Evolutionary conservation across 768 basidiomycete genomes (phyloP).

Genomic region (Austroboletus festivus): DNA sequence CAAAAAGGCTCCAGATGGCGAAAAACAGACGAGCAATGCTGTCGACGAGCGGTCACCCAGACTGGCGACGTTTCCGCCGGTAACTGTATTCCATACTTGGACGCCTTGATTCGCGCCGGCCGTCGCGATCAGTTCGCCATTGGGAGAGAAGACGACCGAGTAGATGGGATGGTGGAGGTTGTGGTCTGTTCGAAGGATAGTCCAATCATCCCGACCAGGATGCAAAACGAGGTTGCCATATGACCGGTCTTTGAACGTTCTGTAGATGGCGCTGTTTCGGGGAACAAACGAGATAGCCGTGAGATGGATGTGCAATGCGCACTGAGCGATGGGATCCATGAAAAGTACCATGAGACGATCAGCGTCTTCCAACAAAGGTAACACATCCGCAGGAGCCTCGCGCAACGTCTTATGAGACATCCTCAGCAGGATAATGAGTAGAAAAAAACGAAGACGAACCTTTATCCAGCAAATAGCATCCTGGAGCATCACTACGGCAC

Average conservation of each 20-base stretch:
- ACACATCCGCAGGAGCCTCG: no score
- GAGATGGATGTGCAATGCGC: slow-evolving; percentile 14
- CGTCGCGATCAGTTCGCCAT: slow-evolving; percentile 8
- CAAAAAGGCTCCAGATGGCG: slow-evolving; percentile 8
- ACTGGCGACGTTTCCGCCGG: slow-evolving; percentile 11
- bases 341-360: slow-evolving; percentile 14
- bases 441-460: no score
- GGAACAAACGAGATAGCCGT: slow-evolving; percentile 9
- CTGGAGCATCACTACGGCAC: slow-evolving; percentile 3
- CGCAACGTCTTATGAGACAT: slow-evolving; percentile 4
- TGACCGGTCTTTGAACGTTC: no score
- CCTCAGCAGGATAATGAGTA: background rate
- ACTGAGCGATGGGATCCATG: slow-evolving; percentile 8
- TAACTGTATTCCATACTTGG: slow-evolving; percentile 15
- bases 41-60: slow-evolving; percentile 7
- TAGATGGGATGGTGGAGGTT: no score
- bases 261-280: no score
- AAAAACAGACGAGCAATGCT: slow-evolving; percentile 11
- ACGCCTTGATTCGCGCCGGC: slow-evolving; percentile 9
- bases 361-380: slow-evolving; percentile 16
- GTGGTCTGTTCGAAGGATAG: no score
- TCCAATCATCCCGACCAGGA: no score
- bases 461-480: no score
- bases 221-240: no score
- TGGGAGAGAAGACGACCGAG: slow-evolving; percentile 16